Base-by-base conservation (phyloP, 768 basidiomycete genomes). In the Podaxis rugospora region DNA sequence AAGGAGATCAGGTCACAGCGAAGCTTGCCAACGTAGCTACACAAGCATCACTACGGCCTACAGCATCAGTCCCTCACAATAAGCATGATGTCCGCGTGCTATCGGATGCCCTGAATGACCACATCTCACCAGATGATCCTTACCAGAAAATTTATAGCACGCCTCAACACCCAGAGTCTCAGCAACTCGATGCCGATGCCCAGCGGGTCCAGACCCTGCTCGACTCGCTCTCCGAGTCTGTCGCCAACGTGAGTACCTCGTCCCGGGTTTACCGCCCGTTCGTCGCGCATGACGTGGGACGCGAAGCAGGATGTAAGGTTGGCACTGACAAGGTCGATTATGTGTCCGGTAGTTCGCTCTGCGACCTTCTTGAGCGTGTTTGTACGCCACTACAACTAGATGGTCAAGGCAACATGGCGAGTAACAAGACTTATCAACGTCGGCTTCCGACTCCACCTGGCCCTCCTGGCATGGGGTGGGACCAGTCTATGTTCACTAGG, bases 21-120 rank as follows among this genome's bases (percentile, higher is more conserved):
- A 35, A 7, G 13, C 32, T 16, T 13, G 11, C 18, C 6, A 88
- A 14, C 81, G 80, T 61, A 79, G 81, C 57, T 16, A 40, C 13
- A 13, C 47, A 47, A 39, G 21, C 13, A 0, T 47, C 42, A 28
- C 14, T 9, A 21, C 36, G 10, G 4, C 49, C 36, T 11, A 5
- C 28, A 32, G 4, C 52, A 40, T n/a, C 35, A 4, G 18, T 36
- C n/a, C 13, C 53, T 37, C 54, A 28, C 32, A 40, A 57, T 16
- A 42, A 63, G 16, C 63, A 60, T 18, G 66, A 66, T 50, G 59
- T 69, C 10, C 69, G 66, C 1, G 62, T 55, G 18, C 55, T 70
- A 27, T 53, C 68, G 21, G 66, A 70, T 35, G 64, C 62, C 9
- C 58, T 69, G 23, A 66, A 68, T 1, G 63, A 64, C 21, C 54